These are phyloP conservation scores for Neurospora tetraspora DNA, from an alignment of 495 filamentous ascomycete genomes.

Conservation along the genomic window DNA sequence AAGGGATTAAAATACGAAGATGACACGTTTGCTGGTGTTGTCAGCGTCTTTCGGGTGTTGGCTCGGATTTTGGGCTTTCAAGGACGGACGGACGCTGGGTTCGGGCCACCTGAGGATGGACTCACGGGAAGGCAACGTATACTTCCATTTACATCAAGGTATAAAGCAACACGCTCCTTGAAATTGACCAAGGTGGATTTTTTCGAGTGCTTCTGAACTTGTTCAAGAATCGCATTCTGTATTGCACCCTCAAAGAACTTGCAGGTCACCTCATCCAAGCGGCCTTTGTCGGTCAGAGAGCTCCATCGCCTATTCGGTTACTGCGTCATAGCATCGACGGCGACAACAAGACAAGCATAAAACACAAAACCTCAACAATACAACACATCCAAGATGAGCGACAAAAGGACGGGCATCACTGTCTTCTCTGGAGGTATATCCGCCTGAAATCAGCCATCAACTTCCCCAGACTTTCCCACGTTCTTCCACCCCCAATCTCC, in stretches of 20 bases:
- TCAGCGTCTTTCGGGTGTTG: neutral
- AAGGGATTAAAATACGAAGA: slow-evolving; percentile 10
- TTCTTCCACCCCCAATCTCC: too few species aligned
- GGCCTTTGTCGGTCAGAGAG: neutral
- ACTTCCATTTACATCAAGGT: neutral
- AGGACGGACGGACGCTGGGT: neutral
- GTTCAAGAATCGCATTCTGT: neutral
- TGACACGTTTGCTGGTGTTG: slow-evolving; percentile 7
- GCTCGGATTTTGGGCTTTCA: neutral
- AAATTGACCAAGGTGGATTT: too few species aligned
- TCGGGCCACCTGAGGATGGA: neutral
- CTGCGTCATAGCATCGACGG: slow-evolving; percentile 1
- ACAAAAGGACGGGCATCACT: slow-evolving; percentile 11
- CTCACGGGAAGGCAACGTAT: neutral
- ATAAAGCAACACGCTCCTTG: neutral
- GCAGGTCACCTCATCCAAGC: neutral
- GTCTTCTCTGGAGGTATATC: slow-evolving; percentile 23
- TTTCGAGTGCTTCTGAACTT: neutral
- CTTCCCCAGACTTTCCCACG: neutral
- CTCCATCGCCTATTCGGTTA: neutral
- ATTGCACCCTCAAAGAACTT: neutral
- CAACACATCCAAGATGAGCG: neutral
- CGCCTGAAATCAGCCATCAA: neutral
- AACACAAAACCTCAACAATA: neutral
- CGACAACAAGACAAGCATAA: neutral